Evolutionary conservation across 2,329 filamentous ascomycete species (phyloP).

Genomic region (Hypoxylon sp.): DNA sequence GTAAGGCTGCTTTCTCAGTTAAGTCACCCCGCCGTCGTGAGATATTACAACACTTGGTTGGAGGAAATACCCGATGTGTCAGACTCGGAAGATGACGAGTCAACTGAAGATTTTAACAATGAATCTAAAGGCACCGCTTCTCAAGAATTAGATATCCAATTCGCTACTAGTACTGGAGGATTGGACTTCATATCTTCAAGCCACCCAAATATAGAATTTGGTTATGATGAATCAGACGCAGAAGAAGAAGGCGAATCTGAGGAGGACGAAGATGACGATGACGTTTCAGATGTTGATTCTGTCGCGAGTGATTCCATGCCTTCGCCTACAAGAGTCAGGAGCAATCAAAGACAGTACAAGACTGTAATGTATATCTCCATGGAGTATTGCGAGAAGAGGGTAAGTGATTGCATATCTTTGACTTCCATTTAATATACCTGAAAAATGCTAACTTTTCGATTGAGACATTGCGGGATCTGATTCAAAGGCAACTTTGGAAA

Average conservation of each 20-base stretch:
- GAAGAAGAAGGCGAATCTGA: slow-evolving; percentile 56
- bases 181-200: slow-evolving; percentile 95
- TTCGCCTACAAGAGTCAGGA: slow-evolving; percentile 50
- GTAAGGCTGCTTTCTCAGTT: slow-evolving; percentile 92
- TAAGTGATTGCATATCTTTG: slow-evolving; percentile 58
- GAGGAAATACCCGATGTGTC: slow-evolving; percentile 75
- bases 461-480: slow-evolving; percentile 88
- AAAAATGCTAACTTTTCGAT: slow-evolving; percentile 35
- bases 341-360: slow-evolving; percentile 68
- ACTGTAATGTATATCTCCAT: slow-evolving; percentile 97
- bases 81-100: slow-evolving; percentile 71
- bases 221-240: slow-evolving; percentile 68
- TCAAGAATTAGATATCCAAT: slow-evolving; percentile 66
- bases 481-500: slow-evolving; percentile 80
- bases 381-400: slow-evolving; percentile 96
- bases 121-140: slow-evolving; percentile 61
- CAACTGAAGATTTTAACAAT: slow-evolving; percentile 60
- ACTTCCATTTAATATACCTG: not conserved
- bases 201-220: slow-evolving; percentile 83
- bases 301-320: slow-evolving; percentile 52
- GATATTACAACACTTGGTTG: slow-evolving; percentile 96
- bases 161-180: slow-evolving; percentile 81
- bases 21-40: slow-evolving; percentile 87
- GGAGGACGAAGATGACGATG: slow-evolving; percentile 61
- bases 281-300: slow-evolving; percentile 64